Percentiles rank a stretch among this genome's conserved stretches.
These are phyloP conservation scores for Isatis lusitanica DNA, from an alignment of 441 rosid genomes.

Conservation along the genomic window DNA sequence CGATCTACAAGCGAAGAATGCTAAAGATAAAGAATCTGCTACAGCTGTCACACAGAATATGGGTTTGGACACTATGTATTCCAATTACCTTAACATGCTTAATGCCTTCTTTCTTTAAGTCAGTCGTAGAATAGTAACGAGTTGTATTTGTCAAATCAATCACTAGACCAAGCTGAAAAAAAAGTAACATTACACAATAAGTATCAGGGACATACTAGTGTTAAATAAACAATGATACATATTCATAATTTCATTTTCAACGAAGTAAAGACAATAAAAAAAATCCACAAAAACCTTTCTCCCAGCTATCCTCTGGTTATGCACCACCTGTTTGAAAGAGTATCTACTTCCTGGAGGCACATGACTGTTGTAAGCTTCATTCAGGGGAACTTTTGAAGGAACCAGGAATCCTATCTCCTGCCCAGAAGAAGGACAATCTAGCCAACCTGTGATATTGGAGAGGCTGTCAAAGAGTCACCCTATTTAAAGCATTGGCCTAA, in stretches of 20 bases:
- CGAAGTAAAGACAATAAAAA: neutral
- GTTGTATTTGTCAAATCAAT: slow-evolving; percentile 96
- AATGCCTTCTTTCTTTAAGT: slow-evolving; percentile 89
- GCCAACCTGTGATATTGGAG: slow-evolving; percentile 72
- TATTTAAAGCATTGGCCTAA: slow-evolving; percentile 21
- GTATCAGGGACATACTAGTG: slow-evolving; percentile 12
- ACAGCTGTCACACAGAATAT: neutral
- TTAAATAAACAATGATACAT: neutral
- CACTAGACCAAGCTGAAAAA: slow-evolving; percentile 90
- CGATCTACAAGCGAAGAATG: slow-evolving; percentile 56
- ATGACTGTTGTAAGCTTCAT: slow-evolving; percentile 70
- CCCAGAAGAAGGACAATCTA: slow-evolving; percentile 87
- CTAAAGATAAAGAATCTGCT: slow-evolving; percentile 10
- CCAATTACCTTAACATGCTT: slow-evolving; percentile 84
- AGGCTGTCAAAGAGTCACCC: slow-evolving; percentile 16
- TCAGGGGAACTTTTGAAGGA: slow-evolving; percentile 97
- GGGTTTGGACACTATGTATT: neutral
- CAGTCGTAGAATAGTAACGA: slow-evolving; percentile 75
- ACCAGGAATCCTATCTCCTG: slow-evolving; percentile 65
- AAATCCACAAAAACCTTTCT: slow-evolving; percentile 58
- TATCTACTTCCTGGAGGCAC: slow-evolving; percentile 96
- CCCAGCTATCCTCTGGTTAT: slow-evolving; percentile 70
- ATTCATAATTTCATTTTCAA: neutral
- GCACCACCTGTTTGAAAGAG: slow-evolving; percentile 88
- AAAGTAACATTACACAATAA: slow-evolving; percentile 3